Percentiles rank a stretch among this genome's conserved stretches.
These are phyloP conservation scores for Aphanoascus verrucosus DNA, from an alignment of 2,329 filamentous ascomycete genomes.

Conservation along the genomic window DNA sequence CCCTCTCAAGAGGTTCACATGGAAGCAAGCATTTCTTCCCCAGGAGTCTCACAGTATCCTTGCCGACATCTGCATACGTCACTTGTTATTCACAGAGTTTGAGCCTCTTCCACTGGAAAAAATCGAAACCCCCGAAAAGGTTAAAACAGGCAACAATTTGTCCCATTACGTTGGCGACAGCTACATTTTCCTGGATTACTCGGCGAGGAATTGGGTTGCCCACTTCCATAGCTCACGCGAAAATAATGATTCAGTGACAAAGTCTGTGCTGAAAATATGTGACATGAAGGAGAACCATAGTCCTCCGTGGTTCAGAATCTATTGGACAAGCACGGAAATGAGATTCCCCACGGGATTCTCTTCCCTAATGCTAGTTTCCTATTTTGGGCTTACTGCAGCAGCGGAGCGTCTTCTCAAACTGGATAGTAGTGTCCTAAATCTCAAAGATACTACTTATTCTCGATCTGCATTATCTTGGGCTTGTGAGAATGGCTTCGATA, in stretches of 20 bases:
- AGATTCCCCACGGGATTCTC: too few species aligned
- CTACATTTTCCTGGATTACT: background rate
- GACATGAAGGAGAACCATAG: too few species aligned
- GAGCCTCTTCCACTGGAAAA: background rate
- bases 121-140: too few species aligned
- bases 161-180: too few species aligned
- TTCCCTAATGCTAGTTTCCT: background rate
- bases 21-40: background rate
- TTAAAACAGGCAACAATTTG: too few species aligned
- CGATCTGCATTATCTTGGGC: background rate
- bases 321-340: too few species aligned
- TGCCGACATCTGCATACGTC: background rate
- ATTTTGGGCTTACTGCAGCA: background rate
- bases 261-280: too few species aligned
- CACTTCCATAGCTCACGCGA: background rate
- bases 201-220: background rate
- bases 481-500: background rate
- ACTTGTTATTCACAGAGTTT: background rate
- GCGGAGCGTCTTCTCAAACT: background rate
- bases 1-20: too few species aligned
- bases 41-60: background rate
- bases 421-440: background rate
- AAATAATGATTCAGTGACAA: background rate
- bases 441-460: background rate
- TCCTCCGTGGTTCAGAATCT: too few species aligned